A percentile compares a stretch with the other conserved stretches of the same genome.
phyloP scores from a whole-genome alignment of 75 land plant genomes.

The Pinus taeda region DNA sequence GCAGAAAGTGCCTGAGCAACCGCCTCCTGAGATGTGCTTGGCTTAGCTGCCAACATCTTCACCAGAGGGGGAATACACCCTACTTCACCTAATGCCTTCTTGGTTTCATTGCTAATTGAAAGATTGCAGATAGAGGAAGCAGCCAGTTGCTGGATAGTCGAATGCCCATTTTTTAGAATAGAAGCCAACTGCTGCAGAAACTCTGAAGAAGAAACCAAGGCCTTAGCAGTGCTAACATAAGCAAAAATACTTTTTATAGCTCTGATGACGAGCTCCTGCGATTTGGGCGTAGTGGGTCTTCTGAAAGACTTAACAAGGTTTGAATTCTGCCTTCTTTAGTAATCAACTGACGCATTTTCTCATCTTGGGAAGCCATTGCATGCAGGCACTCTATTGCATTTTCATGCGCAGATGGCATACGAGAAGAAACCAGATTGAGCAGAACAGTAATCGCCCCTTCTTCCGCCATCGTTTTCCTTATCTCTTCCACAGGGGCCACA shows the following conservation, averaged over 20 bases:
- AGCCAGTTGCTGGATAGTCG: conserved; percentile 36
- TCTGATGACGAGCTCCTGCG: conserved; percentile 48
- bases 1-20: conserved; percentile 50
- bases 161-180: conserved; percentile 36
- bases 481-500: conserved; percentile 45
- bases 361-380: conserved; percentile 43
- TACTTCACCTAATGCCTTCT: conserved; percentile 41
- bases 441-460: conserved; percentile 65
- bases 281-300: conserved; percentile 26
- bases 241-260: conserved; percentile 43
- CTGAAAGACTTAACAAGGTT: conserved; percentile 40
- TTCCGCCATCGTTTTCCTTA: conserved; percentile 41
- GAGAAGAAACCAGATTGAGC: conserved; percentile 42
- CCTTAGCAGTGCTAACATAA: conserved; percentile 16
- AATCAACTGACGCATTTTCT: conserved; percentile 32
- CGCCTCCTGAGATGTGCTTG: conserved; percentile 49
- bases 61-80: conserved; percentile 64
- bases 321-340: conserved; percentile 46
- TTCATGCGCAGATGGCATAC: conserved; percentile 25
- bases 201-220: conserved; percentile 32
- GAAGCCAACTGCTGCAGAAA: conserved; percentile 49
- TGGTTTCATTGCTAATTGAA: conserved; percentile 40
- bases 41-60: conserved; percentile 66
- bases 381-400: conserved; percentile 49
- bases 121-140: conserved; percentile 42